These are phyloP conservation scores for Phytophthora colocasiae DNA, from an alignment of 352 stramenopile species.

Conservation along the genomic window DNA sequence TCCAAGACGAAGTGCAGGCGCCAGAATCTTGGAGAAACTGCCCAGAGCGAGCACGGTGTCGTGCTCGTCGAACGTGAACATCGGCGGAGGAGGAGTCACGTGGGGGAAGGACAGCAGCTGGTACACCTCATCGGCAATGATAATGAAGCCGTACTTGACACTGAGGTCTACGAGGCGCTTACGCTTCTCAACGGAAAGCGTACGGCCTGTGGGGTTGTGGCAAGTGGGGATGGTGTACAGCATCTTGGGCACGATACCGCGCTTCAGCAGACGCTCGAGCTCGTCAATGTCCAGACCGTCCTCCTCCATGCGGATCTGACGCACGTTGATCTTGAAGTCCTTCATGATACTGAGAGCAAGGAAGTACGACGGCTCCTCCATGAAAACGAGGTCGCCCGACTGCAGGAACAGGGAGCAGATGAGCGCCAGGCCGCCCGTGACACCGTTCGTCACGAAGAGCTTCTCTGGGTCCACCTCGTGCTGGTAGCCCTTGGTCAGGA, in stretches of 20 bases:
- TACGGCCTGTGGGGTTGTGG: slow-evolving; percentile 95
- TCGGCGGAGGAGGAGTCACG: slow-evolving; percentile 80
- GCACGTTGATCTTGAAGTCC: slow-evolving; percentile 93
- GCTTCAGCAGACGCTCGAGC: slow-evolving; percentile 84
- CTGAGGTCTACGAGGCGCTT: slow-evolving; percentile 90
- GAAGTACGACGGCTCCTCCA: slow-evolving; percentile 96
- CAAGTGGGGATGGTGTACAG: slow-evolving; percentile 96
- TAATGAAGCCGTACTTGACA: slow-evolving; percentile 90
- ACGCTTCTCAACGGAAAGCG: slow-evolving; percentile 86
- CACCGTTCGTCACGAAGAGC: slow-evolving; percentile 94
- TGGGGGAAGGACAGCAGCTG: slow-evolving; percentile 94
- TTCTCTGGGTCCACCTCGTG: slow-evolving; percentile 81
- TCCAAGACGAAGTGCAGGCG: slow-evolving; percentile 91
- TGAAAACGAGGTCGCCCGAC: slow-evolving; percentile 92
- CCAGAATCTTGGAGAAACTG: slow-evolving; percentile 97
- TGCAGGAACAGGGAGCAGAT: slow-evolving; percentile 89
- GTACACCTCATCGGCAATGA: slow-evolving; percentile 96
- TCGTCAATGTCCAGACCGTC: slow-evolving; percentile 86
- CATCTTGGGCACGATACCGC: slow-evolving; percentile 87
- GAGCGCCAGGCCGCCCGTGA: slow-evolving; percentile 93
- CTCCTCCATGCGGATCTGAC: slow-evolving; percentile 91
- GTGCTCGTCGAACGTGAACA: slow-evolving; percentile 86
- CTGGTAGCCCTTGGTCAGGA: slow-evolving; percentile 82
- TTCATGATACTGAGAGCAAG: slow-evolving; percentile 94
- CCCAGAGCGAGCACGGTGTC: slow-evolving; percentile 90